Evolutionary conservation across 495 filamentous ascomycete genomes (phyloP), one percentile per base, ranked within the genome.

Genomic region (Penicillium lagena): DNA sequence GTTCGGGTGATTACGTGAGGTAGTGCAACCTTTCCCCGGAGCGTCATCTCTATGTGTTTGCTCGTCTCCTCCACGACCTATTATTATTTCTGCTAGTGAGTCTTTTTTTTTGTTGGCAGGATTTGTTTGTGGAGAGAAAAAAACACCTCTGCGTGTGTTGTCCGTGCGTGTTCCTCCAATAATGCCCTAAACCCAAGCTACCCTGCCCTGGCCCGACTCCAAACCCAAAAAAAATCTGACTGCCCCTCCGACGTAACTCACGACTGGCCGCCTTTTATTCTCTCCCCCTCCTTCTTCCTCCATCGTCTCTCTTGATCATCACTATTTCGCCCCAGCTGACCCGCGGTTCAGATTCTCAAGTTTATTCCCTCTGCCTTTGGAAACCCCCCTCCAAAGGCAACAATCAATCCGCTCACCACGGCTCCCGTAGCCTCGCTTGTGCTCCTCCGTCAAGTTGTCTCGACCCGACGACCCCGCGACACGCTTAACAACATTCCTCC

Each of bases 371-470:
- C 59, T 63, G 81, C 80, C 82, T 85, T 85, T 84, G 80, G 78
- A 72, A 66, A 59, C 50, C 59, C 79, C 4, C 22, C 22, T 22
- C 22, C 81, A 84, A 86, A 86, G 82, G 79, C 66, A 54, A 58
- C 44, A 22, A 3, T 4, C 0, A 4, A 22, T 34, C n/a, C 50
- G 50, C 47, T 64, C 75, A 87, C 58, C 68, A 91, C 87, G 86
- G 85, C 85, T 83, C 66, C 65, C 59, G 62, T 64, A 76, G 82
- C 83, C 81, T 77, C 77, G 41, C 64, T 62, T 46, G 67, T 75
- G 47, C 72, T 81, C 56, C 82, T 75, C 70, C 79, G 88, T 75
- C 85, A 91, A 87, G 79, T 90, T 94, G 88, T 76, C 51, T 72
- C 72, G 51, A 68, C 65, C 63, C 66, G 72, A 59, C 76, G 75